Base-by-base conservation (phyloP, 306 rosid genomes). In the Cicer arietinum region DNA sequence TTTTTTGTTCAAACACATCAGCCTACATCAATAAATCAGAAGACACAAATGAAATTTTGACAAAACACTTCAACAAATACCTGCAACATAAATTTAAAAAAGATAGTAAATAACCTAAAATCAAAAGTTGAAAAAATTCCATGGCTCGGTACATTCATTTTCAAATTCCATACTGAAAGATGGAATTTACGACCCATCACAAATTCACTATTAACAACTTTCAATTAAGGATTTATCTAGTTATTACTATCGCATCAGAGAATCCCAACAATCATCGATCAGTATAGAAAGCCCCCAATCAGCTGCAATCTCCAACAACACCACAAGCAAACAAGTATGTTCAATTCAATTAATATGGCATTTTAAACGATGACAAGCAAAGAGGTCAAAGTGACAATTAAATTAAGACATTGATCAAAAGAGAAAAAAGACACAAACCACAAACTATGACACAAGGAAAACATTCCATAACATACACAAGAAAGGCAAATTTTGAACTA, bases 221-320 rank as follows among this genome's bases (percentile, higher is more conserved):
- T 71, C 67, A 54, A 56, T 37, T 10, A 13, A 71, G n/a, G 4
- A 39, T 25, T 39, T 66, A 59, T 40, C 25, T 18, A 20, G 79
- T 42, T 35, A 16, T 42, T 35, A 25, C 6, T 2, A 25, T 10
- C 18, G 75, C 47, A 58, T 18, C 37, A 50, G 41, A 60, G 66
- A 63, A 62, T 62, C 67, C 61, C 51, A 62, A 10, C 54, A 70
- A 13, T 63, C 6, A 14, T 58, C 59, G 16, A 63, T 20, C n/a
- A 6, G 42, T 14, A 10, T n/a, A 13, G 9, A 53, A 70, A 45
- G 17, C 17, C 35, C 43, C 41, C 67, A 12, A 47, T 48, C 66
- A 62, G 71, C 25, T 6, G 50, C 46, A 59, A 67, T 78, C 60
- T 59, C 68, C 57, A 81, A 45, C 25, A 16, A 64, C 75, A 51